Evolutionary conservation across 2,329 filamentous ascomycete genomes (phyloP).

Genomic region (Cercospora sp.): DNA sequence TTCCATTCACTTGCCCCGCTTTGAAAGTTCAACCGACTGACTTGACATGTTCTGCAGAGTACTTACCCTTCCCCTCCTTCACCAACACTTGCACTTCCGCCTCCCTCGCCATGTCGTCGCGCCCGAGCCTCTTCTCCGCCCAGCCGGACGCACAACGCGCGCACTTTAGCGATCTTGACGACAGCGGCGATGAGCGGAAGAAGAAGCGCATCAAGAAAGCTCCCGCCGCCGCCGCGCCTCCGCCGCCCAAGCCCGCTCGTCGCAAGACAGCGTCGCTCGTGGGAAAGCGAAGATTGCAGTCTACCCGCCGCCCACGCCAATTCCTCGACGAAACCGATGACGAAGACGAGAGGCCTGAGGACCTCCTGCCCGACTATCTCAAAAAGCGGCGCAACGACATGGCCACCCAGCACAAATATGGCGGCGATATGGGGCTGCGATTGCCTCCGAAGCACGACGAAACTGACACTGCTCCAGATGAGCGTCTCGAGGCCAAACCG

Average conservation of each 20-base stretch:
- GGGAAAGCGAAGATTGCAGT: conserved; percentile 29
- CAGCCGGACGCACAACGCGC: conserved; percentile 5
- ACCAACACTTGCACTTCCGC: not conserved
- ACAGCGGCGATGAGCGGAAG: conserved; percentile 67
- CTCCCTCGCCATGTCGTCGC: conserved; percentile 7
- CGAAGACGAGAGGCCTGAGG: conserved; percentile 57
- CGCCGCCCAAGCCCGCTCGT: conserved; percentile 47
- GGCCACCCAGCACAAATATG: conserved; percentile 54
- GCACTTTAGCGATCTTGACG: conserved; percentile 32
- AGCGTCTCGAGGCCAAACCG: conserved; percentile 67
- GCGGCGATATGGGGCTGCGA: conserved; percentile 68
- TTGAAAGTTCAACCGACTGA: not conserved
- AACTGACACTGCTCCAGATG: conserved; percentile 67
- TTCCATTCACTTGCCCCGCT: conserved; percentile 1
- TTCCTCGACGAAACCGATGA: conserved; percentile 46
- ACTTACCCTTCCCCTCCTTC: not conserved
- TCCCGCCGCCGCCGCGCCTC: conserved; percentile 52
- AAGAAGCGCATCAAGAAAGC: conserved; percentile 61
- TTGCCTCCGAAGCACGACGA: conserved; percentile 76
- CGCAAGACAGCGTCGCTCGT: conserved; percentile 42
- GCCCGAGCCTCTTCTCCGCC: not conserved
- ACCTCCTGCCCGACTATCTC: conserved; percentile 71
- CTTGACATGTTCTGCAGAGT: not conserved
- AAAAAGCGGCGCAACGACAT: conserved; percentile 67
- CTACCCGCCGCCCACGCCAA: conserved; percentile 24